Conservation (phyloP, 2,329 filamentous ascomycete species). For the Huntiella bhutanensis region DNA sequence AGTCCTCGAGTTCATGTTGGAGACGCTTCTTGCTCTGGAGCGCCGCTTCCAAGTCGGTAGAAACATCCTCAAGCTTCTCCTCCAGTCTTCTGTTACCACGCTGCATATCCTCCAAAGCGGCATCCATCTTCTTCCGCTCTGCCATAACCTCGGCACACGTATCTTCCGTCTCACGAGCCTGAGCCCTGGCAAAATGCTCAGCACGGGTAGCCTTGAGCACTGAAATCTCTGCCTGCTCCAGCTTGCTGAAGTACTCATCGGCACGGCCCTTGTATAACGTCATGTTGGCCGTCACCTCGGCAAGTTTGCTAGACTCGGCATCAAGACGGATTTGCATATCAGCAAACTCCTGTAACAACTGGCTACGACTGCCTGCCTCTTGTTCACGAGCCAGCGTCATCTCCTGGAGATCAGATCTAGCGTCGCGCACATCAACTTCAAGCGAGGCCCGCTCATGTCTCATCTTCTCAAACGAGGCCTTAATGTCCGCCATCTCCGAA, state of each 20-base stretch:
- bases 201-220: conserved; percentile 82
- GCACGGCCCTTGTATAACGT: conserved; percentile 79
- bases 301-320: conserved; percentile 65
- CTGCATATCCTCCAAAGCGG: conserved; percentile 72
- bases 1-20: conserved; percentile 94
- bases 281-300: conserved; percentile 68
- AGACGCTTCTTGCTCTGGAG: conserved; percentile 82
- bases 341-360: conserved; percentile 78
- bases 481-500: conserved; percentile 69
- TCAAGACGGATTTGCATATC: conserved; percentile 88
- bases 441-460: conserved; percentile 61
- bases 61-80: conserved; percentile 77
- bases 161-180: conserved; percentile 80
- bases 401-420: conserved; percentile 67
- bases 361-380: conserved; percentile 68
- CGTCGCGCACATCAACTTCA: conserved; percentile 75
- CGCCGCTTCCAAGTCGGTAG: conserved; percentile 70
- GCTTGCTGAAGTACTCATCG: conserved; percentile 91
- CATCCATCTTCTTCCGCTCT: conserved; percentile 79
- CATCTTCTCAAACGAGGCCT: conserved; percentile 69
- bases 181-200: conserved; percentile 82
- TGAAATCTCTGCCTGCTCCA: conserved; percentile 90
- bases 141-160: conserved; percentile 79
- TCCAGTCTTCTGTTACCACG: conserved; percentile 77
- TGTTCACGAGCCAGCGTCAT: conserved; percentile 63